Percentiles rank a stretch among this genome's conserved stretches.
phyloP scores from a whole-genome alignment of 176 grass and related monocot genomes.

The Rhynchospora tenuis region DNA sequence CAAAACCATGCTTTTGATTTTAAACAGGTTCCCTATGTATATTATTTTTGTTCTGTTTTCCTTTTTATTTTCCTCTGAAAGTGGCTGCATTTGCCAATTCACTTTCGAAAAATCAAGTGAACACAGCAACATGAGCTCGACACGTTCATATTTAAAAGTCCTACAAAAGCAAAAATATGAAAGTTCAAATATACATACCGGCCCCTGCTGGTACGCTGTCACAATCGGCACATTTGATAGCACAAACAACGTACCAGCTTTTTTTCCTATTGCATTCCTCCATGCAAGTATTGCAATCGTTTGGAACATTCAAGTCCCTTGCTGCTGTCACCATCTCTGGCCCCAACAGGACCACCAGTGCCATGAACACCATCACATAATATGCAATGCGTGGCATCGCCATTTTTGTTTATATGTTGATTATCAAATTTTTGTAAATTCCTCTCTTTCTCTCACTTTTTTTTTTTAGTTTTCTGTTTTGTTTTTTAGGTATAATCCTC shows the following conservation, averaged over 20 bases:
- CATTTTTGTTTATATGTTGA: not conserved
- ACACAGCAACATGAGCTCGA: not conserved
- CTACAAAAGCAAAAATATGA: not conserved
- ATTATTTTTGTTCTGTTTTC: too few species aligned
- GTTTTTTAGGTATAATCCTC: not conserved
- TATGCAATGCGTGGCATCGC: not conserved
- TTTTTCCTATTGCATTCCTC: not conserved
- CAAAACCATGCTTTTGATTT: too few species aligned
- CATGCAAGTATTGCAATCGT: not conserved
- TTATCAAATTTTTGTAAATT: not conserved
- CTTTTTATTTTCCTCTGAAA: too few species aligned
- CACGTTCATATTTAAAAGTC: not conserved
- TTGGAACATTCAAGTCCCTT: not conserved
- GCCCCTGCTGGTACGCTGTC: not conserved
- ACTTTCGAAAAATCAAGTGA: not conserved
- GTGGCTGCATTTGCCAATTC: too few species aligned
- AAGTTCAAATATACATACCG: not conserved
- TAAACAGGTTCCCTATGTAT: too few species aligned
- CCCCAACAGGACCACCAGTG: not conserved
- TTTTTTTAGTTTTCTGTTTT: not conserved
- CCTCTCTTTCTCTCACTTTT: not conserved
- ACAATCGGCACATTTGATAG: not conserved
- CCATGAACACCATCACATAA: not conserved
- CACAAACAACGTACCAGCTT: not conserved
- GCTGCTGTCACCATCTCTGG: not conserved